Conservation (phyloP, 1,139 yeast species). For the Debaryomyces fabryi region DNA sequence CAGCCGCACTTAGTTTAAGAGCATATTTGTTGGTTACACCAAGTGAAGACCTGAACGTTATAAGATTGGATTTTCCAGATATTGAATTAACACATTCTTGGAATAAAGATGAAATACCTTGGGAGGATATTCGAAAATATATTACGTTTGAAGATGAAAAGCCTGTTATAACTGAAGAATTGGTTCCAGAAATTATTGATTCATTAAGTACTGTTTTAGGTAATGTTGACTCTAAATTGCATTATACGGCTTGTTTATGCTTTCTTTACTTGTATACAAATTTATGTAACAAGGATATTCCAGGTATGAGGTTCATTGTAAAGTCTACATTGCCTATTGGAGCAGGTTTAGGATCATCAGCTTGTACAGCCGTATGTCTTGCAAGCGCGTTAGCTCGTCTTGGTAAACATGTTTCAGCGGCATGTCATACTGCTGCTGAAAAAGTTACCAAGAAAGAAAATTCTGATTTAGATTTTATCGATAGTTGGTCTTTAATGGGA, state of each 20-base stretch:
- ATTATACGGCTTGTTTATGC: constrained; percentile 81
- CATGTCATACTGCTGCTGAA: constrained; percentile 29
- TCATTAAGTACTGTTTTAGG: constrained; percentile 48
- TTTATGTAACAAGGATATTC: constrained; percentile 50
- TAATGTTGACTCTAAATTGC: constrained; percentile 55
- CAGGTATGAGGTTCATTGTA: constrained; percentile 63
- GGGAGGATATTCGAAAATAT: constrained; percentile 43
- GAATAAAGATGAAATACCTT: constrained; percentile 63
- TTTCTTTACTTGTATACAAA: constrained; percentile 76
- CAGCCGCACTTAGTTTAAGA: constrained; percentile 82
- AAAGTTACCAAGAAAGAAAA: constrained; percentile 38
- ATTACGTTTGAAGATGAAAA: constrained; percentile 25
- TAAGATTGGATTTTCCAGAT: constrained; percentile 82
- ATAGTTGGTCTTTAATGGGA: constrained; percentile 88
- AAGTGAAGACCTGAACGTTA: constrained; percentile 34
- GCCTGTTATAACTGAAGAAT: constrained; percentile 54
- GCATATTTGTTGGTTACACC: constrained; percentile 72
- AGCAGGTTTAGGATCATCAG: constrained; percentile 96
- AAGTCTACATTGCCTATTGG: constrained; percentile 92
- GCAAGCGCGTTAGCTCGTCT: constrained; percentile 72
- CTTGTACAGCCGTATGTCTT: constrained; percentile 84
- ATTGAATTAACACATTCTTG: constrained; percentile 67
- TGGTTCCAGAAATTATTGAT: constrained; percentile 62
- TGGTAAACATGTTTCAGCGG: constrained; percentile 54
- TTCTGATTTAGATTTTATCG: constrained; percentile 62